These are phyloP conservation scores for Ustilago hordei DNA, from an alignment of 1,284 basidiomycete genomes.

Conservation along the genomic window DNA sequence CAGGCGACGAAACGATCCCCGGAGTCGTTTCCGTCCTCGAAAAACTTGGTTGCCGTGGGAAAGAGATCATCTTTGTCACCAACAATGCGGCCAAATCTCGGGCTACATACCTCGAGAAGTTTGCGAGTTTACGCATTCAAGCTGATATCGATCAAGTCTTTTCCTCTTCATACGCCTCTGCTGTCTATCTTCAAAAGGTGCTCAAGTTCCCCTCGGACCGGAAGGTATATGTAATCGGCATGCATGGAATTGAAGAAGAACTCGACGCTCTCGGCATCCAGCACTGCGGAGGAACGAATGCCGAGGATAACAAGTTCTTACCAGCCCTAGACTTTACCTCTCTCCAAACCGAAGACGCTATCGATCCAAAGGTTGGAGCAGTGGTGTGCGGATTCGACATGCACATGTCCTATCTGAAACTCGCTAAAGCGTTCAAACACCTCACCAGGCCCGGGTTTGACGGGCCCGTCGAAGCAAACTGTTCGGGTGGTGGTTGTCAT, in stretches of 20 bases:
- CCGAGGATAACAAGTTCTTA: conserved; percentile 81
- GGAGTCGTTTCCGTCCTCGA: conserved; percentile 70
- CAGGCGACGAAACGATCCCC: conserved; percentile 75
- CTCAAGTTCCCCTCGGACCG: conserved; percentile 89
- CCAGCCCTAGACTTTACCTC: conserved; percentile 79
- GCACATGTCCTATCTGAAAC: conserved; percentile 80
- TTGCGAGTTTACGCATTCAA: conserved; percentile 87
- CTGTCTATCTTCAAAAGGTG: conserved; percentile 90
- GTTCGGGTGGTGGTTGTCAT: conserved; percentile 80
- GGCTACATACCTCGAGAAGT: conserved; percentile 86
- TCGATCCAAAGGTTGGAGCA: conserved; percentile 85
- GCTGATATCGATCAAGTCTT: conserved; percentile 87
- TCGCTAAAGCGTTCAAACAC: conserved; percentile 93
- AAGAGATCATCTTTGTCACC: conserved; percentile 92
- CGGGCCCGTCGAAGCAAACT: conserved; percentile 62
- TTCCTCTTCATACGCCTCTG: conserved; percentile 92
- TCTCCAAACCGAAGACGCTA: conserved; percentile 71
- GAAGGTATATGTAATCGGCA: conserved; percentile 95
- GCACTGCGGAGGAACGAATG: conserved; percentile 87
- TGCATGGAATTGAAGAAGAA: conserved; percentile 92
- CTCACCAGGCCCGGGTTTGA: conserved; percentile 71
- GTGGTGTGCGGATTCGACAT: conserved; percentile 83
- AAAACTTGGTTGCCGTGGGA: conserved; percentile 74
- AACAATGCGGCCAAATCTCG: conserved; percentile 98
- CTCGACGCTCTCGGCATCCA: conserved; percentile 83